A percentile compares a stretch with the other conserved stretches of the same genome.
Evolutionary conservation across 2,329 filamentous ascomycete species (phyloP).

Genomic region (Didymella pinodella): DNA sequence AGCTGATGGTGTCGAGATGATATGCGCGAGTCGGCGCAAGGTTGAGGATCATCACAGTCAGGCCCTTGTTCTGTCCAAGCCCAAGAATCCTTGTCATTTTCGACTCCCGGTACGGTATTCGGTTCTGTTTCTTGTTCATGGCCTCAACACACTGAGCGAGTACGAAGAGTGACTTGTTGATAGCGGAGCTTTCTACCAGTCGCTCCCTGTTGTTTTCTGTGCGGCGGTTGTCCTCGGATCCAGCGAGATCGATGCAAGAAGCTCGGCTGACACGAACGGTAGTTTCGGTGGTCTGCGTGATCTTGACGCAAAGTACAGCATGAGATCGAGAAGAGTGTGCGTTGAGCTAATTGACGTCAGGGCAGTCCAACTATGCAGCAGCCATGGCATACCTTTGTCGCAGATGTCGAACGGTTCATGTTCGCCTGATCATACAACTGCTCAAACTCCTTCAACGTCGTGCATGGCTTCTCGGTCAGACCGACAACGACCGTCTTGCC

Average conservation of each 20-base stretch:
- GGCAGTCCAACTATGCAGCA: neutral
- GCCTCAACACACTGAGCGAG: conserved; percentile 95
- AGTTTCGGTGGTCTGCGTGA: conserved; percentile 76
- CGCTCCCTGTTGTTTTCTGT: conserved; percentile 94
- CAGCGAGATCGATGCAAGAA: conserved; percentile 92
- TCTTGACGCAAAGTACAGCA: conserved; percentile 88
- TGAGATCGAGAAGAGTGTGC: conserved; percentile 90
- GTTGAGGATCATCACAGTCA: conserved; percentile 97
- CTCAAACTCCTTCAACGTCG: conserved; percentile 89
- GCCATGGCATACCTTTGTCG: conserved; percentile 70
- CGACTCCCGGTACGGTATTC: conserved; percentile 91
- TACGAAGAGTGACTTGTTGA: conserved; percentile 97
- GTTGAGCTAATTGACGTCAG: conserved; percentile 66
- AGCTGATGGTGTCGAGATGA: conserved; percentile 91
- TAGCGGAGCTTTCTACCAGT: conserved; percentile 92
- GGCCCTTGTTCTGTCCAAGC: conserved; percentile 90
- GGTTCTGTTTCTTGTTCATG: conserved; percentile 75
- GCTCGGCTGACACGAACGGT: conserved; percentile 78
- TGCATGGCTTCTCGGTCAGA: conserved; percentile 81
- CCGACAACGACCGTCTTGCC: conserved; percentile 89
- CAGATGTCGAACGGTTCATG: conserved; percentile 85
- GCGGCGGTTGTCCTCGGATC: conserved; percentile 92
- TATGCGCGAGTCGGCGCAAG: conserved; percentile 90
- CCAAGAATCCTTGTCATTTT: conserved; percentile 97
- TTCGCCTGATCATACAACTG: conserved; percentile 90